These are phyloP conservation scores for Glebionis coronaria DNA, from an alignment of 129 eudicot genomes.

Conservation along the genomic window DNA sequence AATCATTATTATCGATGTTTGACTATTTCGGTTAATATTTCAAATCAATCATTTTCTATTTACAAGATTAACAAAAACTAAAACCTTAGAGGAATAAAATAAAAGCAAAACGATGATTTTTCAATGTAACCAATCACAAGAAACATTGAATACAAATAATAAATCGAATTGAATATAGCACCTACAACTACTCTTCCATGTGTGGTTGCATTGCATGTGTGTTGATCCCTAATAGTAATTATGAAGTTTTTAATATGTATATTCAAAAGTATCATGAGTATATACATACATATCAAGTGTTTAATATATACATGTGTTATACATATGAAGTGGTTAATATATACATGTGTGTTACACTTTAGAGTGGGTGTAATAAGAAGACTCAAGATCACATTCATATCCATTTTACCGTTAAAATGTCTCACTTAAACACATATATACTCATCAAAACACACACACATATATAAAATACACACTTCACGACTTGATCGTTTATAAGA, in stretches of 20 bases:
- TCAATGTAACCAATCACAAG: conserved; percentile 17
- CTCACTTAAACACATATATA: too few relatives aligned
- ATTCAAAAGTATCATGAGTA: background rate
- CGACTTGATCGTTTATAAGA: too few relatives aligned
- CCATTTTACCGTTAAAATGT: background rate
- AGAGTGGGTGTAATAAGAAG: too few relatives aligned
- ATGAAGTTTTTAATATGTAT: conserved; percentile 12
- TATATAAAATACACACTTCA: too few relatives aligned
- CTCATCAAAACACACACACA: too few relatives aligned
- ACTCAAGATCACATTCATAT: too few relatives aligned
- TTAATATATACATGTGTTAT: too few relatives aligned
- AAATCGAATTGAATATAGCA: conserved; percentile 20
- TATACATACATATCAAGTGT: background rate
- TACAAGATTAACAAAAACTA: background rate
- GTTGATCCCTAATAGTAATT: conserved; percentile 24
- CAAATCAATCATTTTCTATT: background rate
- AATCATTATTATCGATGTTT: background rate
- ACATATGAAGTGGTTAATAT: too few relatives aligned
- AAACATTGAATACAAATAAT: conserved; percentile 26
- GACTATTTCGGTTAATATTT: background rate
- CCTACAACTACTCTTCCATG: conserved; percentile 25
- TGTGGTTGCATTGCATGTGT: conserved; percentile 31
- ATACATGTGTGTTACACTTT: too few relatives aligned
- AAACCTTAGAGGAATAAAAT: background rate
- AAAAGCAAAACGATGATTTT: background rate